Percentiles rank a stretch among this genome's conserved stretches.
Conservation (phyloP, 306 rosid species). For the Cicer chorassanicum region DNA sequence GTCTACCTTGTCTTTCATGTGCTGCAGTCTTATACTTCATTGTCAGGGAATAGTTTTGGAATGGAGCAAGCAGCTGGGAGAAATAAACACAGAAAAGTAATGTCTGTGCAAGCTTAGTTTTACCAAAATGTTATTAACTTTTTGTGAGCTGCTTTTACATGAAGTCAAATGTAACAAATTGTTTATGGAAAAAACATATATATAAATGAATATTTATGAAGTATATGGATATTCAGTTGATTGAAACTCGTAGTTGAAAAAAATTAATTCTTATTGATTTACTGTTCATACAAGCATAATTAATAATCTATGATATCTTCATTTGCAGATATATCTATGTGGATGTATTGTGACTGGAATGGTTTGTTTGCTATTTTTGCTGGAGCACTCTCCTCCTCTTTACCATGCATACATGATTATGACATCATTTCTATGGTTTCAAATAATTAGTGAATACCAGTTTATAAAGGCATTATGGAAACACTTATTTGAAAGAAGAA, state of each 20-base stretch:
- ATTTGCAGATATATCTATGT: conserved; percentile 67
- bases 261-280: neutral
- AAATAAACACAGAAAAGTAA: conserved; percentile 70
- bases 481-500: conserved; percentile 64
- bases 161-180: conserved; percentile 24
- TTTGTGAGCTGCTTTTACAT: conserved; percentile 32
- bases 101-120: conserved; percentile 54
- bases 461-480: conserved; percentile 74
- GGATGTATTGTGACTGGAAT: conserved; percentile 68
- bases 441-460: conserved; percentile 73
- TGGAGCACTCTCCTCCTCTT: conserved; percentile 89
- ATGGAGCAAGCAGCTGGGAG: conserved; percentile 56
- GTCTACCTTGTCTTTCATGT: conserved; percentile 77
- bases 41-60: conserved; percentile 57
- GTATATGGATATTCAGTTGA: conserved; percentile 15
- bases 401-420: conserved; percentile 74
- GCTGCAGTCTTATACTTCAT: conserved; percentile 84
- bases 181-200: conserved; percentile 15
- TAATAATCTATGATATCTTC: conserved; percentile 34
- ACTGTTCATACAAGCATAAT: conserved; percentile 21
- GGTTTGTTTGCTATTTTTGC: conserved; percentile 59
- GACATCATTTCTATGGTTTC: conserved; percentile 80
- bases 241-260: conserved; percentile 39
- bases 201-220: conserved; percentile 20
- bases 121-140: conserved; percentile 41